Evolutionary conservation across 192 early-diverging fungal genomes (phyloP), one percentile per base, ranked within the genome.

Genomic region (Backusella parvicylindrica): DNA sequence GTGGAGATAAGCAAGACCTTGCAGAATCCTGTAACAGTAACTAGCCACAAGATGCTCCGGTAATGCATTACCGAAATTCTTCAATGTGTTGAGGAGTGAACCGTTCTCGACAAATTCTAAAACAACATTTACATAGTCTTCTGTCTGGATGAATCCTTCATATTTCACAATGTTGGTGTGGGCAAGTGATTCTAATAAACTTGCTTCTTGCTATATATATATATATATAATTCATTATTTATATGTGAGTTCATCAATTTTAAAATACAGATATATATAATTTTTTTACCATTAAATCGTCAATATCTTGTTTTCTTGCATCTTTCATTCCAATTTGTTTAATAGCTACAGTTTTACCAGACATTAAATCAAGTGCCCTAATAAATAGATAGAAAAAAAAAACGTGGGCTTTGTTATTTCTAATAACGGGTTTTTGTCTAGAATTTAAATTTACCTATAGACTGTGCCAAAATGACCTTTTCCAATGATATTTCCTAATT

Each of bases 101-200:
- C 97, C 97, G 70, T 97, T 96, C 82, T 99, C 97, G 7, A 93
- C 92, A 79, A 84, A 94, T 87, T 97, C 95, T 77, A 96, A 87
- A 43, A 96, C 91, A 71, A 97, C 92, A 79, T 94, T 93, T 15
- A 97, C 81, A 63, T 94, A 86, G 43, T 84, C 82, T 18, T 88
- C 83, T 13, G 89, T 89, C 68, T 89, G 90, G 40, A 95, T 87
- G 77, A 94, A 96, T 0, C 94, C 95, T 64, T 91, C 82, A 76
- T 96, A 97, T 53, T 89, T 89, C 28, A 97, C 95, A 60, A 97
- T 93, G 12, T 94, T 92, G 0, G 91, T 88, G 74, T 96, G 95
- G 3, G 85, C 77, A 7, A 97, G 83, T 15, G 92, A 92, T 76
- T 95, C 91, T n/a, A 97, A 82, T 28, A 96, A 83, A 41, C 92